Evolutionary conservation across 345 rosid species (phyloP), one percentile per base, ranked within the genome.

Genomic region (Acer campestre): DNA sequence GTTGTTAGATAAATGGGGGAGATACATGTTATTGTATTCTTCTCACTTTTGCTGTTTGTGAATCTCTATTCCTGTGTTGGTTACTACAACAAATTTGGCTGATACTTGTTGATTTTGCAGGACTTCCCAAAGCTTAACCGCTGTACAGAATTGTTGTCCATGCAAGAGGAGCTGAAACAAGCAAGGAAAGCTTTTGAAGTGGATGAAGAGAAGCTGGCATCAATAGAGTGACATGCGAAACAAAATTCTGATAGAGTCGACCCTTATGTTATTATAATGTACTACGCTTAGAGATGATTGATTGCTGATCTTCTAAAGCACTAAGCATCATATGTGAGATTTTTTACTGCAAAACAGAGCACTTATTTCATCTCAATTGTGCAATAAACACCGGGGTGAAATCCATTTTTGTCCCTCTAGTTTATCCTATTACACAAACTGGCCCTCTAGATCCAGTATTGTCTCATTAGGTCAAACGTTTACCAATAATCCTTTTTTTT

Each of bases 91-190:
- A 31, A 18, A 16, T 62, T 44, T 23, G 68, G n/a, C 18, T 27
- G 16, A 46, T 2, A 1, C 40, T 67, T 4, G 27, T 56, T 61
- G 71, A 78, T 11, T 44, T 14, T 83, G 88, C 91, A 92, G 98
- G 99, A 96, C 75, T 68, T 74, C 65, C 95, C 97, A 0, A 96
- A 96, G 80, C 89, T 92, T 13, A 96, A 96, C 86, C 94, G 93
- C 0, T 96, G 97, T 79, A 89, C 89, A 7, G 97, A 96, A 77
- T 82, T 96, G 70, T 85, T 92, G 78, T 89, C 94, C 0, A 92
- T 94, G 98, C 98, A 92, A 87, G 98, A 96, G 84, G 98, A 96
- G 84, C 88, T 96, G 63, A 91, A 94, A 80, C 99, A 96, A 84
- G 98, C 98, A 14, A 92, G 98, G 83, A 92, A 96, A 79, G 98